A percentile compares a stretch with the other conserved stretches of the same genome.
Evolutionary conservation across 1,139 yeast species (phyloP).

Genomic region (Sporopachydermia cereana): DNA sequence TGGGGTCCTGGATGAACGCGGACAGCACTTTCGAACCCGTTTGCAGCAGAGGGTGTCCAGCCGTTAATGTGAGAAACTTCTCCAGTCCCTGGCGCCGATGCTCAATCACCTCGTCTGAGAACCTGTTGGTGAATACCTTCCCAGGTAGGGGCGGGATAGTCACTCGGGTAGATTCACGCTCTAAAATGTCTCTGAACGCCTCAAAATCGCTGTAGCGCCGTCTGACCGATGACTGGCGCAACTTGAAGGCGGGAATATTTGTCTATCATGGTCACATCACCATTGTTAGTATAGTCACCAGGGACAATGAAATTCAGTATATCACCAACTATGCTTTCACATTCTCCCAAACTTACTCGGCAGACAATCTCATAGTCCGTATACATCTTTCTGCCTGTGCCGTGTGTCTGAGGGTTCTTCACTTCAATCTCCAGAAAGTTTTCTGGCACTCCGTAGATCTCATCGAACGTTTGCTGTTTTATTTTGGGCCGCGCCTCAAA

Average conservation of each 20-base stretch:
- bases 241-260: conserved; percentile 76
- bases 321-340: too few relatives aligned
- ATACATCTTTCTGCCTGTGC: conserved; percentile 49
- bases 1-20: conserved; percentile 80
- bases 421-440: conserved; percentile 88
- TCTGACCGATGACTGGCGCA: conserved; percentile 56
- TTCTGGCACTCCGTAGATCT: conserved; percentile 89
- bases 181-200: conserved; percentile 60
- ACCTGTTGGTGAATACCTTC: conserved; percentile 61
- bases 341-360: conserved; percentile 31
- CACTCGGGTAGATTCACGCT: conserved; percentile 65
- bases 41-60: conserved; percentile 89
- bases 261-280: too few relatives aligned
- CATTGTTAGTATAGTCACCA: too few relatives aligned
- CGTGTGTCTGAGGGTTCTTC: conserved; percentile 11
- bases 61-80: conserved; percentile 38
- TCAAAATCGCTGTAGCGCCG: conserved; percentile 89
- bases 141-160: conserved; percentile 86
- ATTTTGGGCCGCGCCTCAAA: conserved; percentile 29
- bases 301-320: too few relatives aligned
- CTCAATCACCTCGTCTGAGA: conserved; percentile 76
- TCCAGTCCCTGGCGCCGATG: conserved; percentile 77
- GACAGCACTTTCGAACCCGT: conserved; percentile 77
- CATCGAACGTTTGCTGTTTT: conserved; percentile 62
- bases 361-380: conserved; percentile 91